Evolutionary conservation across 768 basidiomycete species (phyloP).

Genomic region (Mycena vulgaris): DNA sequence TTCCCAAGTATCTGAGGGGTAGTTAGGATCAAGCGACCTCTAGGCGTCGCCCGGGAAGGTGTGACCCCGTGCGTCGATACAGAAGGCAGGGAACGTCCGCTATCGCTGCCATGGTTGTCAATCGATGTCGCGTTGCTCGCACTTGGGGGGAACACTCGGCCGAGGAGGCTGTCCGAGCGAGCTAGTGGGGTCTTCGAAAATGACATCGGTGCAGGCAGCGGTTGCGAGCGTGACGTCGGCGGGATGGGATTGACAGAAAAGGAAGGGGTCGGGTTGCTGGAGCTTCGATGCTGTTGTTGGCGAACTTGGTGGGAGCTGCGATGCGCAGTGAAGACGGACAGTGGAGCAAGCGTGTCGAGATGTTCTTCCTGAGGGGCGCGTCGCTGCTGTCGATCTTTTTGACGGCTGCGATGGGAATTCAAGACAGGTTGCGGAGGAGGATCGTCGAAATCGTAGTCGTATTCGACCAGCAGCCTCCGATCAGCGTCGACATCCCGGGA

Average conservation of each 20-base stretch:
- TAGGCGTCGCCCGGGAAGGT: slow-evolving; percentile 32
- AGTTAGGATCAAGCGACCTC: slow-evolving; percentile 33
- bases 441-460: slow-evolving; percentile 54
- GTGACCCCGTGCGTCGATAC: slow-evolving; percentile 33
- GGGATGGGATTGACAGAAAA: background rate
- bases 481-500: slow-evolving; percentile 38
- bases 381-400: slow-evolving; percentile 4
- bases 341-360: slow-evolving; percentile 38
- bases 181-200: slow-evolving; percentile 2
- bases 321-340: slow-evolving; percentile 35
- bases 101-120: slow-evolving; percentile 39
- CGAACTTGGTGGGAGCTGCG: slow-evolving; percentile 36
- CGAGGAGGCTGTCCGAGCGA: slow-evolving; percentile 45
- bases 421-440: slow-evolving; percentile 55
- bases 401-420: slow-evolving; percentile 38
- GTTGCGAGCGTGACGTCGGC: slow-evolving; percentile 1
- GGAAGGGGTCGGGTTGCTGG: slow-evolving; percentile 12
- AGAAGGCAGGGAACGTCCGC: slow-evolving; percentile 40
- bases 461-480: slow-evolving; percentile 37
- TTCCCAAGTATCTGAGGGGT: slow-evolving; percentile 30
- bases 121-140: slow-evolving; percentile 36
- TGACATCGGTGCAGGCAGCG: background rate
- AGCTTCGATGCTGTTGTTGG: slow-evolving; percentile 16
- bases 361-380: slow-evolving; percentile 27
- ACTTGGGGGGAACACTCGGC: slow-evolving; percentile 46